Conservation (phyloP, 176 grass and related monocot species). For the Bothriochloa decipiens region DNA sequence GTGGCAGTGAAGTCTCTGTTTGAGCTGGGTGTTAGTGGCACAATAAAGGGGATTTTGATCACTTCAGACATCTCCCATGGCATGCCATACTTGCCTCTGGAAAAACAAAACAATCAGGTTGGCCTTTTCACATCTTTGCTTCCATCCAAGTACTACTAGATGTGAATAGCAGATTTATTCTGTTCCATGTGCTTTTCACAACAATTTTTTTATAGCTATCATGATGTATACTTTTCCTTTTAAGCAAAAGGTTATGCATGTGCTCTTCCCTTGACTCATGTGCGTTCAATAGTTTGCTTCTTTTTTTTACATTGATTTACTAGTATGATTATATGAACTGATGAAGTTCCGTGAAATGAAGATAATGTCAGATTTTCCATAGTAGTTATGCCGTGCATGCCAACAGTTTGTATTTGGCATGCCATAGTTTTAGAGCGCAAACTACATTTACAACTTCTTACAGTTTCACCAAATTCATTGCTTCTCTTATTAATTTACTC, state of each 20-base stretch:
- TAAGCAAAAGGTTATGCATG: not conserved
- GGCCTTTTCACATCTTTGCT: constrained; percentile 19
- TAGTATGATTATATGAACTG: not conserved
- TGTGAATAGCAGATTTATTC: not conserved
- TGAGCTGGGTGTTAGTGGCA: constrained; percentile 75
- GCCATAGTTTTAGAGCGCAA: not conserved
- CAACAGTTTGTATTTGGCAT: not conserved
- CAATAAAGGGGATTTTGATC: constrained; percentile 75
- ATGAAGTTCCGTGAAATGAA: not conserved
- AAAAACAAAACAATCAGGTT: constrained; percentile 89
- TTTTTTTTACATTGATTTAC: constrained; percentile 9
- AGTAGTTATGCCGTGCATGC: not conserved
- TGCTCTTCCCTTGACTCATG: not conserved
- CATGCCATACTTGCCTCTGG: constrained; percentile 58
- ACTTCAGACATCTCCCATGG: constrained; percentile 76
- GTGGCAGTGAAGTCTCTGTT: constrained; percentile 86
- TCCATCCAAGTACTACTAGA: constrained; percentile 16
- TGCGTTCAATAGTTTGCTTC: not conserved
- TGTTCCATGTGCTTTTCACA: not conserved
- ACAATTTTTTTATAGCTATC: not conserved
- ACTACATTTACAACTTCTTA: not conserved
- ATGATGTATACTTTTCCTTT: not conserved
- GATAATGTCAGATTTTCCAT: not conserved
- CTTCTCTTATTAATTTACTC: not conserved
- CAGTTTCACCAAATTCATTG: constrained; percentile 3